Base-by-base conservation (phyloP, 1,284 basidiomycete genomes). In the Ganoderma boninense region DNA sequence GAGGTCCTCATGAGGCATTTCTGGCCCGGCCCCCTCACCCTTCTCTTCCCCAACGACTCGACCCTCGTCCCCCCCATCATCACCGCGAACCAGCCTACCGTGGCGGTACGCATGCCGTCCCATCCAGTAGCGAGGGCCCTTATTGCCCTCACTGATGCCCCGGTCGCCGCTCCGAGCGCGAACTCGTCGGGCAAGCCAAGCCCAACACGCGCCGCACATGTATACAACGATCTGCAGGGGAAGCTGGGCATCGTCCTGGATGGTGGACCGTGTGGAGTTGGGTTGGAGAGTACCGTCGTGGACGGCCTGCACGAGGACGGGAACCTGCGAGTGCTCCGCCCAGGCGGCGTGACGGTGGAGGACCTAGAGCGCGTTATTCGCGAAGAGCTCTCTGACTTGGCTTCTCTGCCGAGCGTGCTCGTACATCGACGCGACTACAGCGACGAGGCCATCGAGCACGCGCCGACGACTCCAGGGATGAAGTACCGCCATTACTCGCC, bases 401-500 rank as follows among this genome's bases (percentile, higher is more conserved):
- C 74, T 8, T 80, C 79, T 38, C 76, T 81, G 20, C 89, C 90
- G 18, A 84, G 81, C 32, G 92, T 96, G 29, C 83, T 95, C 61
- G 93, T 96, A 10, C 91, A 95, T 77, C 84, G 87, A 65, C 88
- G 93, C 26, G 94, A 96, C 79, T 95, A 91, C 77, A 76, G 81
- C 43, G 92, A 94, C 75, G 84, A 87, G 60, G 81, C 80, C 26
- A 83, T 94, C 70, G 92, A 95, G 78, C 84, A 85, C 62, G 89
- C 91, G 0, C 97, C 97, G 1, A 97, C 96, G 1, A 99, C 98
- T 0, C 98, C 98, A 0, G 98, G 98, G n/a, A 98, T 99, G 97
- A 99, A 99, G 83, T 99, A 99, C 81, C 89, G 94, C 65, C 98
- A 99, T 83, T 99, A 99, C 80, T 95, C 97, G 35, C 97, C 97